Conservation (phyloP, 2,329 filamentous ascomycete genomes). For the Fusarium sp. region DNA sequence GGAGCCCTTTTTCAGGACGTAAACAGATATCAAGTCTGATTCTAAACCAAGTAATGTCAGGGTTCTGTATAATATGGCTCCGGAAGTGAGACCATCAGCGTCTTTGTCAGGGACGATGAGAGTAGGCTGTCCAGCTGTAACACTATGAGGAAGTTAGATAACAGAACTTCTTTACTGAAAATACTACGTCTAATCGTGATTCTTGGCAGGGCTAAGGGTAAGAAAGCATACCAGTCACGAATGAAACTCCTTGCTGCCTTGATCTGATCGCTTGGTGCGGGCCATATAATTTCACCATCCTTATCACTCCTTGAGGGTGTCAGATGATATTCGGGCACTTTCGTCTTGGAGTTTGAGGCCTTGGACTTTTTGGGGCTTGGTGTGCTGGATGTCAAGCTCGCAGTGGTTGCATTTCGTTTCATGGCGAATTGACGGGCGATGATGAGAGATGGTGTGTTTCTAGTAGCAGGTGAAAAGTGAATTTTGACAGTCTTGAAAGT, state of each 20-base stretch:
- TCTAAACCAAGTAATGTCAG: constrained; percentile 71
- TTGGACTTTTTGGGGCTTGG: constrained; percentile 18
- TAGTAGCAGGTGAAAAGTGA: rapidly evolving
- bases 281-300: constrained; percentile 70
- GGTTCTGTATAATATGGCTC: constrained; percentile 73
- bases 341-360: background rate
- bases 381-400: background rate
- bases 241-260: constrained; percentile 70
- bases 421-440: constrained; percentile 8
- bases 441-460: background rate
- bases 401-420: constrained; percentile 17
- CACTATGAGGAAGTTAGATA: constrained; percentile 28
- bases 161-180: background rate
- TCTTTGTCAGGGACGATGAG: constrained; percentile 79
- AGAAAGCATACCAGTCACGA: constrained; percentile 65
- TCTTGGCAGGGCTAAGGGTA: background rate
- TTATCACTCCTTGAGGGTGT: constrained; percentile 52
- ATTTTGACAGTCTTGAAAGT: rapidly evolving
- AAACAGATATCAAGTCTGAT: constrained; percentile 66
- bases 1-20: constrained; percentile 72
- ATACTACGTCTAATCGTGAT: background rate
- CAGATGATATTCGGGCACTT: constrained; percentile 31
- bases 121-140: constrained; percentile 56
- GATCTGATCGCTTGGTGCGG: constrained; percentile 71
- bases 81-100: constrained; percentile 76